These are phyloP conservation scores for Alternaria sp. DNA, from an alignment of 2,329 filamentous ascomycete genomes.

Conservation along the genomic window DNA sequence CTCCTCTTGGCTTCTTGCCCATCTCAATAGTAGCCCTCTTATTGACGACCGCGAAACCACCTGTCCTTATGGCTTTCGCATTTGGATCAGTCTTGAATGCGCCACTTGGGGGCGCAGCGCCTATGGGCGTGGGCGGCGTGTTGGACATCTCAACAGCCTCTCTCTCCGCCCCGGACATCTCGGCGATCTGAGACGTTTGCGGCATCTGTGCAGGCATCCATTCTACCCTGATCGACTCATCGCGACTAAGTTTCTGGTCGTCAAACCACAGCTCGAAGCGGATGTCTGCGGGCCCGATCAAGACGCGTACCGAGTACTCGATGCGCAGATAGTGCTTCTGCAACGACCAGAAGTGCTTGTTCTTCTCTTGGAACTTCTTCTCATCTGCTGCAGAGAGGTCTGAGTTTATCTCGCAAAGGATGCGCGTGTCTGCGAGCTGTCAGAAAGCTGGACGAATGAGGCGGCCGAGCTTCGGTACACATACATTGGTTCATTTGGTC, in stretches of 20 bases:
- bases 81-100: neutral
- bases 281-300: constrained; percentile 49
- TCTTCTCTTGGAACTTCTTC: constrained; percentile 45
- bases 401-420: constrained; percentile 47
- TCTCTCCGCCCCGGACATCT: constrained; percentile 17
- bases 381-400: constrained; percentile 42
- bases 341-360: constrained; percentile 45
- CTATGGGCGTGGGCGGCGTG: constrained; percentile 17
- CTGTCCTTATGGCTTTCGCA: constrained; percentile 6
- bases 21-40: constrained; percentile 6
- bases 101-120: constrained; percentile 2
- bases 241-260: constrained; percentile 42
- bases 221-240: constrained; percentile 46
- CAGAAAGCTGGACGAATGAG: neutral
- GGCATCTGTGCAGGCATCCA: constrained; percentile 32
- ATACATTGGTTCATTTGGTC: constrained; percentile 37
- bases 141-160: constrained; percentile 27
- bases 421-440: constrained; percentile 29
- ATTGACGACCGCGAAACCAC: neutral
- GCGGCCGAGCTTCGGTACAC: neutral
- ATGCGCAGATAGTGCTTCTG: constrained; percentile 44
- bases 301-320: constrained; percentile 46
- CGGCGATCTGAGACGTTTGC: constrained; percentile 14
- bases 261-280: constrained; percentile 50
- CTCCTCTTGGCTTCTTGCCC: constrained; percentile 11